A percentile compares a stretch with the other conserved stretches of the same genome.
Evolutionary conservation across 2,329 filamentous ascomycete species (phyloP).

Genomic region (Neurospora sp.): DNA sequence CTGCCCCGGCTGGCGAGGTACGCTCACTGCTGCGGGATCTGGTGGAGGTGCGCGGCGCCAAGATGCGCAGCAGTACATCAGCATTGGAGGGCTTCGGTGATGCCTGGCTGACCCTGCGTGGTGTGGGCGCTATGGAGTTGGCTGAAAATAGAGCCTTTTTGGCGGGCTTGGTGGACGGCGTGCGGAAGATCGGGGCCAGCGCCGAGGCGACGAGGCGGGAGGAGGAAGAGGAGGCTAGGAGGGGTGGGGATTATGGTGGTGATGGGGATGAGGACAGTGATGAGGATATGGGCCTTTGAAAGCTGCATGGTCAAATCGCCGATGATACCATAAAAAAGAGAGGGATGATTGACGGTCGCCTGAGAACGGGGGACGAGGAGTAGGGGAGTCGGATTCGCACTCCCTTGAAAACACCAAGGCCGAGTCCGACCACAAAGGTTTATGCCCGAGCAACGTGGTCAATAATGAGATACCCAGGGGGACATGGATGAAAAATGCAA

Average conservation of each 20-base stretch:
- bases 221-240: constrained; percentile 54
- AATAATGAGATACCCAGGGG: background rate
- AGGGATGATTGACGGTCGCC: background rate
- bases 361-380: background rate
- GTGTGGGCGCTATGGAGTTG: constrained; percentile 88
- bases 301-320: background rate
- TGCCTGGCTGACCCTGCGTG: constrained; percentile 58
- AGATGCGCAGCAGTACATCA: constrained; percentile 68
- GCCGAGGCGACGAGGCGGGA: constrained; percentile 70
- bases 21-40: constrained; percentile 69
- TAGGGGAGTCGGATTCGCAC: background rate
- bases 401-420: background rate
- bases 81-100: constrained; percentile 61
- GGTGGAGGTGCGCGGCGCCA: constrained; percentile 79
- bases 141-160: constrained; percentile 80
- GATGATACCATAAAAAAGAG: background rate
- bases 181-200: constrained; percentile 74
- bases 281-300: constrained; percentile 38
- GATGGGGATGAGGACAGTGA: constrained; percentile 50
- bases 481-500: background rate
- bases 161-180: constrained; percentile 74
- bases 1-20: constrained; percentile 59
- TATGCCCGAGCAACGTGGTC: background rate
- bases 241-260: constrained; percentile 46
- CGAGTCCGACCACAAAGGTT: background rate